These are phyloP conservation scores for Aspergillus caelatus DNA, from an alignment of 2,329 filamentous ascomycete genomes.

Conservation along the genomic window DNA sequence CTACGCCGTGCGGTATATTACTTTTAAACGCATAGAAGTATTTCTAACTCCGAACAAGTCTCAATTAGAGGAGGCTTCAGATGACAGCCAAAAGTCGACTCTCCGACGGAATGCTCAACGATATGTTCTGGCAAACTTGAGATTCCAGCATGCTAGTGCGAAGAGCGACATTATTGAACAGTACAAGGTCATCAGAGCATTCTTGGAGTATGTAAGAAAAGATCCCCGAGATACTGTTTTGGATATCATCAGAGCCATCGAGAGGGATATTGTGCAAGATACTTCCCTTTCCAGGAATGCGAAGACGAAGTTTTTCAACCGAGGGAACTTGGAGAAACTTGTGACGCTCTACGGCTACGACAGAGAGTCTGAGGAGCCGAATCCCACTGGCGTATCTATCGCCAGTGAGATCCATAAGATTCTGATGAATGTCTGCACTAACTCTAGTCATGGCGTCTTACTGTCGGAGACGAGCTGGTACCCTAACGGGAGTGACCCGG, in stretches of 20 bases:
- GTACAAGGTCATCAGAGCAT: slow-evolving; percentile 65
- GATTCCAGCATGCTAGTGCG: slow-evolving; percentile 73
- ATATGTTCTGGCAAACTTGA: slow-evolving; percentile 78
- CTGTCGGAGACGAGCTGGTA: slow-evolving; percentile 83
- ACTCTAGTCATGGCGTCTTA: slow-evolving; percentile 71
- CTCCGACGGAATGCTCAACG: slow-evolving; percentile 80
- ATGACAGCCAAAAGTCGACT: slow-evolving; percentile 72
- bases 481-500: slow-evolving; percentile 67
- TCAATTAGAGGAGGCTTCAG: slow-evolving; percentile 56
- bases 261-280: slow-evolving; percentile 73
- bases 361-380: slow-evolving; percentile 49
- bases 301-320: slow-evolving; percentile 77
- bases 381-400: slow-evolving; percentile 55
- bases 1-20: slow-evolving; percentile 76
- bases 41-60: slow-evolving; percentile 73
- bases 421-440: slow-evolving; percentile 74
- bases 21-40: slow-evolving; percentile 76
- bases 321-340: slow-evolving; percentile 72
- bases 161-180: slow-evolving; percentile 84
- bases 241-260: slow-evolving; percentile 74
- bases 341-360: slow-evolving; percentile 68
- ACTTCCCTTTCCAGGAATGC: slow-evolving; percentile 69
- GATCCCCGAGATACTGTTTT: slow-evolving; percentile 75
- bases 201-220: slow-evolving; percentile 76
- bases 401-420: slow-evolving; percentile 74